Conservation (phyloP, 441 rosid genomes). For the Syzygium malaccense region DNA sequence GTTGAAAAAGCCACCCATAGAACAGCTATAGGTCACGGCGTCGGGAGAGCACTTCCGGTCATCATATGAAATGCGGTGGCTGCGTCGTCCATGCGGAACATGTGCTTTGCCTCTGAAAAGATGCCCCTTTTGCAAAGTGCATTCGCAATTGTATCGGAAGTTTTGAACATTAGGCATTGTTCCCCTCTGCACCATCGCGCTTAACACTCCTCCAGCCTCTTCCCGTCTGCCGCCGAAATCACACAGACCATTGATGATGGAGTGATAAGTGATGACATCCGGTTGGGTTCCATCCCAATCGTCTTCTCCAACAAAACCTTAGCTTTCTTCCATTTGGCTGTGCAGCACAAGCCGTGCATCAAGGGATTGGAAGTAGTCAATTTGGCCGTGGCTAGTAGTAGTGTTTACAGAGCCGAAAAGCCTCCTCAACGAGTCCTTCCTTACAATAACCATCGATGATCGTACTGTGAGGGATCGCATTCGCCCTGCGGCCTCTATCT, state of each 20-base stretch:
- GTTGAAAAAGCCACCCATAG: background rate
- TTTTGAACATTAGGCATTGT: too few relatives aligned
- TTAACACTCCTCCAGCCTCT: background rate
- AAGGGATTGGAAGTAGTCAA: background rate
- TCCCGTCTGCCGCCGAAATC: background rate
- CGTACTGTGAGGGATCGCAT: background rate
- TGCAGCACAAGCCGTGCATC: background rate
- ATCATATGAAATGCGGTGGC: background rate
- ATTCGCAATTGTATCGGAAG: too few relatives aligned
- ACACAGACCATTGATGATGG: background rate
- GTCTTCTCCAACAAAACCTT: background rate
- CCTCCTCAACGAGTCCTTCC: background rate
- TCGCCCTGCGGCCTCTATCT: background rate
- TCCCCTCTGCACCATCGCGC: background rate
- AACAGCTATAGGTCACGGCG: background rate
- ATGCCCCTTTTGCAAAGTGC: too few relatives aligned
- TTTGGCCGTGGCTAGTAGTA: background rate
- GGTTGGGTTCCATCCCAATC: background rate
- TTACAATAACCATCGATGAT: background rate
- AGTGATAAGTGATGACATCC: background rate
- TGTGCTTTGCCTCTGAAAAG: too few relatives aligned
- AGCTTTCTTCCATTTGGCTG: background rate
- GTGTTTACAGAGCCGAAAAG: background rate
- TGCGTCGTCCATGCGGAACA: background rate
- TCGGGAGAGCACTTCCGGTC: background rate